Evolutionary conservation across 768 basidiomycete genomes (phyloP).

Genomic region (Ramaria sp.): DNA sequence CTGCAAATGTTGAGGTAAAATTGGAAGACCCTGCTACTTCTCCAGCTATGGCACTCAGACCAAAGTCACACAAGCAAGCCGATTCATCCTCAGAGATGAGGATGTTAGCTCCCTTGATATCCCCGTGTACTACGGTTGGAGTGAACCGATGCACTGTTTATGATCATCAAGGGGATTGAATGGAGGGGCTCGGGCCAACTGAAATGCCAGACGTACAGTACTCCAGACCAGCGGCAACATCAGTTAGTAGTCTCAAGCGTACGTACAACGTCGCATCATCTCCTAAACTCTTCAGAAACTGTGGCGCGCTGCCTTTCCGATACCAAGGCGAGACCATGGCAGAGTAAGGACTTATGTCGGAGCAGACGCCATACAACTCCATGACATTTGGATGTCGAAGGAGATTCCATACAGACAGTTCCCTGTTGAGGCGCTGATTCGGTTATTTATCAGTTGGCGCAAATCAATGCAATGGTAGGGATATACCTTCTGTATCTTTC

Average conservation of each 20-base stretch:
- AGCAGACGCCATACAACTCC: neutral
- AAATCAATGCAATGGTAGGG: neutral
- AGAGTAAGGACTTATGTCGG: neutral
- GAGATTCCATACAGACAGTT: neutral
- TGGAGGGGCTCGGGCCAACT: neutral
- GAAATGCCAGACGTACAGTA: neutral
- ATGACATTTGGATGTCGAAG: neutral
- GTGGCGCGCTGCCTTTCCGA: neutral
- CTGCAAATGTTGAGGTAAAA: constrained; percentile 17
- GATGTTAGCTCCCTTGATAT: constrained; percentile 28
- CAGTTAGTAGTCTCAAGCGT: neutral
- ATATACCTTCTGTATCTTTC: neutral
- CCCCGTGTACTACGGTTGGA: neutral
- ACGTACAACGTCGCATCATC: neutral
- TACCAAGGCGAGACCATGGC: neutral
- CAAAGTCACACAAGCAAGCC: constrained; percentile 43
- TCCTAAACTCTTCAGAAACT: neutral
- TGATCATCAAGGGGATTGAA: neutral
- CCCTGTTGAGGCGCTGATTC: neutral
- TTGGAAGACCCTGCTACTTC: constrained; percentile 13
- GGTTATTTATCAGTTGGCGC: neutral
- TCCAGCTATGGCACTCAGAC: constrained; percentile 22
- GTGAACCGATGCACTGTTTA: neutral
- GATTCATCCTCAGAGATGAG: constrained; percentile 30
- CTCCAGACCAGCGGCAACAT: neutral